Evolutionary conservation across 2,329 filamentous ascomycete species (phyloP).

Genomic region (Fusarium nematophilum): DNA sequence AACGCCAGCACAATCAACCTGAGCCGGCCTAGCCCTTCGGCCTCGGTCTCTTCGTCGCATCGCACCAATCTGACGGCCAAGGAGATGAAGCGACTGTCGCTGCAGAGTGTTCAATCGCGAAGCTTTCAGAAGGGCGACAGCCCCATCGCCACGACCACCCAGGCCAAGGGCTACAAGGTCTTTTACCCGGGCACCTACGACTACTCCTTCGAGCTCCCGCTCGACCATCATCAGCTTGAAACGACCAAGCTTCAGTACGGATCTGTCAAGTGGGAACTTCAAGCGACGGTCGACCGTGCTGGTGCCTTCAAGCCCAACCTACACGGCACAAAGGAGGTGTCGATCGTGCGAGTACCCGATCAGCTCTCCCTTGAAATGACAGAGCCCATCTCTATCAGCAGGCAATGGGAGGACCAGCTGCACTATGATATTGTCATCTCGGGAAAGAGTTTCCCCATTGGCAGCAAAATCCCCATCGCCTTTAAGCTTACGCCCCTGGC

Average conservation of each 20-base stretch:
- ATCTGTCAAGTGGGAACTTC: slow-evolving; percentile 87
- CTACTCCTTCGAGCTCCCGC: slow-evolving; percentile 84
- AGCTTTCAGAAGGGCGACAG: slow-evolving; percentile 87
- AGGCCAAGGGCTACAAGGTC: slow-evolving; percentile 82
- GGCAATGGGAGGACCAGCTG: slow-evolving; percentile 94
- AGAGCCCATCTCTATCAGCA: slow-evolving; percentile 92
- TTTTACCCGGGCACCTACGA: slow-evolving; percentile 80
- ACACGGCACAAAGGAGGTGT: slow-evolving; percentile 83
- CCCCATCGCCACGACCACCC: slow-evolving; percentile 68
- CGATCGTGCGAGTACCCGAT: slow-evolving; percentile 84
- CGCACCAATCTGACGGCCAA: slow-evolving; percentile 52
- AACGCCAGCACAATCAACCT: slow-evolving; percentile 51
- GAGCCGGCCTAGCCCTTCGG: slow-evolving; percentile 31
- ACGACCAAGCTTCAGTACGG: slow-evolving; percentile 89
- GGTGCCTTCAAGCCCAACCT: slow-evolving; percentile 92
- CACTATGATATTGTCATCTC: slow-evolving; percentile 98
- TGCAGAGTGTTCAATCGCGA: slow-evolving; percentile 83
- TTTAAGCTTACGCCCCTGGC: slow-evolving; percentile 94
- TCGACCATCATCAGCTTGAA: slow-evolving; percentile 89
- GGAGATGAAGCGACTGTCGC: slow-evolving; percentile 75
- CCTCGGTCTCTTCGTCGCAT: slow-evolving; percentile 33
- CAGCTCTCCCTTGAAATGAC: slow-evolving; percentile 91
- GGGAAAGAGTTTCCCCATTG: slow-evolving; percentile 92
- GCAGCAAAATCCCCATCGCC: slow-evolving; percentile 87
- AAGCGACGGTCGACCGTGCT: slow-evolving; percentile 85